Conservation (phyloP, 306 rosid species). For the Ochetophila trinervis region DNA sequence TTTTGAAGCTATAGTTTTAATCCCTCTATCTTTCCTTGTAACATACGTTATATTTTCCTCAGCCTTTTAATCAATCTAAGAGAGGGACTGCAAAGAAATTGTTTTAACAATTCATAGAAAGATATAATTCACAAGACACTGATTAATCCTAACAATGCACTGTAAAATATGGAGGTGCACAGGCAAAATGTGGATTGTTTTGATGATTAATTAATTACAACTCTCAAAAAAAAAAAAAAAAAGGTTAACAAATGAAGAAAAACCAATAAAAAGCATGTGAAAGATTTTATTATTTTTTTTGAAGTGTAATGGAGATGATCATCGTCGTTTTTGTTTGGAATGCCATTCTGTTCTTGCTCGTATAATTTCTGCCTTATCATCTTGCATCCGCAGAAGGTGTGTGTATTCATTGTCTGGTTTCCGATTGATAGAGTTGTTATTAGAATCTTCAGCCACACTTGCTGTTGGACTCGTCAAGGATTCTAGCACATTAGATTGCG, state of each 20-base stretch:
- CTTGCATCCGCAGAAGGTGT: constrained; percentile 78
- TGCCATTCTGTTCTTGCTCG: constrained; percentile 87
- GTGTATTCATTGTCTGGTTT: constrained; percentile 54
- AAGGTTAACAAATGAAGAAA: neutral
- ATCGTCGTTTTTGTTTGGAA: constrained; percentile 17
- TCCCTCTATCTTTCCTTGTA: no score
- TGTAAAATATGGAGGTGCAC: neutral
- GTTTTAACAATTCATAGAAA: no score
- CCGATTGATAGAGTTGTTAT: constrained; percentile 35
- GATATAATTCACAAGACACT: no score
- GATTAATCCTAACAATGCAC: neutral
- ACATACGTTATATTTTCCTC: no score
- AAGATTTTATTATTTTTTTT: neutral
- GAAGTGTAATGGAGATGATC: neutral
- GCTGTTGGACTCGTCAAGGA: constrained; percentile 63
- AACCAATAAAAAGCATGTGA: neutral
- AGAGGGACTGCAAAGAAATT: no score
- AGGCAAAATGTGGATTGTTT: neutral
- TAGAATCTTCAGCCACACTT: constrained; percentile 31
- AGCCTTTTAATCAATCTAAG: no score
- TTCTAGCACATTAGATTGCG: constrained; percentile 66
- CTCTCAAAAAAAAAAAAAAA: neutral
- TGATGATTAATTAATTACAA: neutral
- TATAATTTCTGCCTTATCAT: constrained; percentile 55
- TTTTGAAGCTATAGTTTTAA: no score